Evolutionary conservation across 371 early-diverging fungal genomes (phyloP), one percentile per base, ranked within the genome.

Genomic region (Mortierella sp.): DNA sequence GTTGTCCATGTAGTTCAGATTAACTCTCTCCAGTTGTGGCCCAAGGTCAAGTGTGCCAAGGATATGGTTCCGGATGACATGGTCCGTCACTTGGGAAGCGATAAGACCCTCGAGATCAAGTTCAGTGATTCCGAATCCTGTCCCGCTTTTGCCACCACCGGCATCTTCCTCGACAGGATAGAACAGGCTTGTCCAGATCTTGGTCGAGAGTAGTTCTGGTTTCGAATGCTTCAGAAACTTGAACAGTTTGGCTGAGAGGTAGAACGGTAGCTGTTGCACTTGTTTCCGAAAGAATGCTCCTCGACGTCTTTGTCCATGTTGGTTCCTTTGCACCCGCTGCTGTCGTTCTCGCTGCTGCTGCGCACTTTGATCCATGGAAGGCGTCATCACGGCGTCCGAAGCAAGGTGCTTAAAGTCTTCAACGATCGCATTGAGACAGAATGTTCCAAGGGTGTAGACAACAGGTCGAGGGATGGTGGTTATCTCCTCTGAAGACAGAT

Each of bases 21-120:
- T 71, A 44, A 71, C 45, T 39, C 44, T 24, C 19, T 65, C 66
- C 53, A 71, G 43, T 12, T 57, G 46, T 9, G 57, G 66, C 0
- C 72, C 72, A 5, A 71, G 27, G 9, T 53, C 43, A 9, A 65
- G 52, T 5, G 45, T 60, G 14, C 34, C 29, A 6, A 71, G 6
- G 8, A 71, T 40, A 17, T 65, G 31, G 13, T 21, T n/a, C 1
- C 57, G 60, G 44, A 71, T 45, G 27, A 48, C 29, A 9, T 50
- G 22, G 21, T 71, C 72, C 0, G 61, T 64, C n/a, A 71, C 72
- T 25, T 71, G 72, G 1, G 66, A 60, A 2, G 65, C 9, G 12
- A 65, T 61, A 5, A 71, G 25, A 3, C 72, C 72, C 28, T 71
- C 72, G 17, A 71, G 47, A 48, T 71, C 72, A 21, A 71, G 49